phyloP scores from a whole-genome alignment of 495 filamentous ascomycete genomes.

The Sporormia fimetaria region DNA sequence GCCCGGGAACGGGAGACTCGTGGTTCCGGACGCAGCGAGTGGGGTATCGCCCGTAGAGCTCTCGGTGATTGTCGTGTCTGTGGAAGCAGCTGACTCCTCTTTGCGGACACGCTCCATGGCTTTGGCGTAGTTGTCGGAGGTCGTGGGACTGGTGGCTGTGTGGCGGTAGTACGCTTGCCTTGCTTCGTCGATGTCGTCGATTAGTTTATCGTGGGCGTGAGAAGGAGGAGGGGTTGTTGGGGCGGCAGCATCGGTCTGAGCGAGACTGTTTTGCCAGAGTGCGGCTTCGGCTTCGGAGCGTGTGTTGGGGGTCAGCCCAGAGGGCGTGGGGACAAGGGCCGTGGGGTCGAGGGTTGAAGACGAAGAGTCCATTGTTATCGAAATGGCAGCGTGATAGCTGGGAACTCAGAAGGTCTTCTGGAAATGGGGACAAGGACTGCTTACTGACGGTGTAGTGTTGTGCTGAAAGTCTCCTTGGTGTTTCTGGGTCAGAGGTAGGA shows the following conservation, averaged over 20 bases:
- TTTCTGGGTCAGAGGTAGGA: no score
- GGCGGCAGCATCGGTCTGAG: slow-evolving; percentile 25
- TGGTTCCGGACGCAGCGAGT: background rate
- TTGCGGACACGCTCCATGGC: slow-evolving; percentile 2
- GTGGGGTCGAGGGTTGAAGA: slow-evolving; percentile 1
- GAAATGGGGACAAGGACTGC: no score
- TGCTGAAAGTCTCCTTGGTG: no score
- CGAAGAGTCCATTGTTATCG: background rate
- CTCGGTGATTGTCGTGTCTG: background rate
- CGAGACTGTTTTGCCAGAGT: slow-evolving; percentile 13
- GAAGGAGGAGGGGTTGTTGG: slow-evolving; percentile 12
- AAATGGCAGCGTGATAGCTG: no score
- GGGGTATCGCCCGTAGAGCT: background rate
- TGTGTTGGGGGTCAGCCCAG: slow-evolving; percentile 25
- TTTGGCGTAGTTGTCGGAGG: slow-evolving; percentile 10
- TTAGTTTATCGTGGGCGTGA: background rate
- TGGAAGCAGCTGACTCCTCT: background rate
- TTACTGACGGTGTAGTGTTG: no score
- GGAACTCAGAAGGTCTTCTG: no score
- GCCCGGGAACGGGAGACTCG: slow-evolving; percentile 3
- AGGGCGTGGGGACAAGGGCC: slow-evolving; percentile 14
- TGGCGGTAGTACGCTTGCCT: slow-evolving; percentile 10
- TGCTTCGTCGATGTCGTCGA: slow-evolving; percentile 4
- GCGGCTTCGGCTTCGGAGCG: slow-evolving; percentile 28
- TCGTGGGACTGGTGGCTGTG: slow-evolving; percentile 4